Evolutionary conservation across 1,284 basidiomycete genomes (phyloP).

Genomic region (Paramarasmius palmivorus): DNA sequence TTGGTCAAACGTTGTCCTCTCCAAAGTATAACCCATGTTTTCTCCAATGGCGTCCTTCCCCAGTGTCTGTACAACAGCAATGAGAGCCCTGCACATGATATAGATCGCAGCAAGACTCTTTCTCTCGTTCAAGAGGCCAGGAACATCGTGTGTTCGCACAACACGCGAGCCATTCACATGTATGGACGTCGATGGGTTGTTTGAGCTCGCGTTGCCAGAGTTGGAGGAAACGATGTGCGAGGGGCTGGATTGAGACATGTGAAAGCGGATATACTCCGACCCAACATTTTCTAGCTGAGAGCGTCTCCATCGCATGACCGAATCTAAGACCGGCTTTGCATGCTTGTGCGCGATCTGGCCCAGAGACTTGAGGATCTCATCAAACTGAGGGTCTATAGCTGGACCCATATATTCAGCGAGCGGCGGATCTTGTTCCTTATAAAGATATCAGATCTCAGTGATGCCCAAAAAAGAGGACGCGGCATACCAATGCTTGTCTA

Average conservation of each 20-base stretch:
- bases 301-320: conserved; percentile 86
- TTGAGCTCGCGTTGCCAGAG: neutral
- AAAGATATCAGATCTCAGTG: conserved; percentile 5
- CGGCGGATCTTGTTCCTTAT: conserved; percentile 68
- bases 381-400: conserved; percentile 75
- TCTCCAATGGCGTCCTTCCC: conserved; percentile 79
- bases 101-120: conserved; percentile 83
- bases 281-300: conserved; percentile 71
- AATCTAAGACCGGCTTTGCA: conserved; percentile 83
- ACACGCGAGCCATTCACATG: conserved; percentile 30
- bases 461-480: neutral
- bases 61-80: conserved; percentile 73
- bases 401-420: conserved; percentile 70
- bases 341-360: conserved; percentile 87
- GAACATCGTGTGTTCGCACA: conserved; percentile 51
- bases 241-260: conserved; percentile 43
- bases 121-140: conserved; percentile 68
- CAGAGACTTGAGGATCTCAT: conserved; percentile 79
- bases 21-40: conserved; percentile 73
- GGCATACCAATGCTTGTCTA: conserved; percentile 64
- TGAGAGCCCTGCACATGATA: conserved; percentile 84
- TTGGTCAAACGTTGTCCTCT: conserved; percentile 86
- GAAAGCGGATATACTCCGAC: conserved; percentile 50
- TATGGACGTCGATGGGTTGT: neutral
- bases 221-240: conserved; percentile 1